Conservation (phyloP, 2,329 filamentous ascomycete species). For the Fusarium xyrophilum region DNA sequence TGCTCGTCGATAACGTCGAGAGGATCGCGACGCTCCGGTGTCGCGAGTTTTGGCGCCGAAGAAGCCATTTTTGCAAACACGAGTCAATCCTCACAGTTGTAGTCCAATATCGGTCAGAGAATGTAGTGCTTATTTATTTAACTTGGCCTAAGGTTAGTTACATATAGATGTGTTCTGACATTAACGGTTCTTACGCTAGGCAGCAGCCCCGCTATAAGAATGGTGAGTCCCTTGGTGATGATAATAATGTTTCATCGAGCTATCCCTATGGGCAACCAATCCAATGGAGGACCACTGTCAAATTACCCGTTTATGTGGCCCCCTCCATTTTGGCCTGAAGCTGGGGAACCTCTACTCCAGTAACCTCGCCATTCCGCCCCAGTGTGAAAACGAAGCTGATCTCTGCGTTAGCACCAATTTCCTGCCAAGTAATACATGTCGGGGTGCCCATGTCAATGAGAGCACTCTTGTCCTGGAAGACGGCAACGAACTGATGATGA, state of each 20-base stretch:
- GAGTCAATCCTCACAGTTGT: fast-evolving
- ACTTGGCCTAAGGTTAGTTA: background rate
- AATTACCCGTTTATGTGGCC: background rate
- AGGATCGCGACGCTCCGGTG: constrained; percentile 23
- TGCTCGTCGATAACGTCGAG: constrained; percentile 41
- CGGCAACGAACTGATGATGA: constrained; percentile 41
- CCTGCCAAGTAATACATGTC: constrained; percentile 46
- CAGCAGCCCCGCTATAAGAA: constrained; percentile 23
- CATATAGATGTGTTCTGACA: background rate
- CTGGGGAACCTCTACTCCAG: constrained; percentile 17
- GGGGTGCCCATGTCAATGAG: constrained; percentile 44
- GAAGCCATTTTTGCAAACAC: constrained; percentile 8
- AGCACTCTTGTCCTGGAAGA: constrained; percentile 44
- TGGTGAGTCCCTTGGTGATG: background rate
- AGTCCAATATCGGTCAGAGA: no score
- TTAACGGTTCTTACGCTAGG: background rate
- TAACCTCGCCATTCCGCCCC: background rate
- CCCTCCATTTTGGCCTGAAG: background rate
- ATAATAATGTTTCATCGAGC: background rate
- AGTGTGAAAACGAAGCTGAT: constrained; percentile 8
- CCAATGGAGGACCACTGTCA: fast-evolving
- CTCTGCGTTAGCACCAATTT: constrained; percentile 23
- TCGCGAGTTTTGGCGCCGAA: constrained; percentile 20
- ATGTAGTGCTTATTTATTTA: background rate
- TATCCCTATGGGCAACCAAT: background rate